A percentile compares a stretch with the other conserved stretches of the same genome.
Evolutionary conservation across 192 early-diverging fungal species (phyloP).

Genomic region (Entomortierella lignicola): DNA sequence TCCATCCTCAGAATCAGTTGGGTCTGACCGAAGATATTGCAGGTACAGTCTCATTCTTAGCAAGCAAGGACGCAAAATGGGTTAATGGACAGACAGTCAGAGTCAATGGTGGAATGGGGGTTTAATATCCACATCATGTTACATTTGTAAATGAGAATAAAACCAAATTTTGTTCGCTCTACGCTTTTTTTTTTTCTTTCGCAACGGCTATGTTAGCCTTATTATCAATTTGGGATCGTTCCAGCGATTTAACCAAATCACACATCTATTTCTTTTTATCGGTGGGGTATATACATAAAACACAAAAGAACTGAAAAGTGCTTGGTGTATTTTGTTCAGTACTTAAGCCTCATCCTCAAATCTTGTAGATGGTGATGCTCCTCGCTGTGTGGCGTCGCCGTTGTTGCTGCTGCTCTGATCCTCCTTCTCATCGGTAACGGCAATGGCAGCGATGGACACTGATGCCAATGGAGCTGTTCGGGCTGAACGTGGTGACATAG

Average conservation of each 20-base stretch:
- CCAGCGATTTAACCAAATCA: too few species aligned
- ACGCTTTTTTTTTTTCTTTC: too few species aligned
- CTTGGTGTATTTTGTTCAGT: too few species aligned
- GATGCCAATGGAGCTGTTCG: slow-evolving; percentile 1
- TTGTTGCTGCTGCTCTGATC: not conserved
- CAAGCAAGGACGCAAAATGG: slow-evolving; percentile 15
- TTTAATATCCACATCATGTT: not conserved
- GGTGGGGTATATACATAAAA: not conserved
- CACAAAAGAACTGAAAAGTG: not conserved
- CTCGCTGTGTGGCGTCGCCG: not conserved
- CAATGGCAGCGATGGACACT: not conserved
- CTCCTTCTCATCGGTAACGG: not conserved
- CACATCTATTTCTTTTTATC: too few species aligned
- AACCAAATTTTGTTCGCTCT: too few species aligned
- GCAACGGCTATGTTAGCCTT: too few species aligned
- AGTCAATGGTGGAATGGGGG: slow-evolving; percentile 19
- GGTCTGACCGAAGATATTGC: slow-evolving; percentile 40
- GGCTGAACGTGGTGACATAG: slow-evolving; percentile 28
- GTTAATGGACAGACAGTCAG: slow-evolving; percentile 31
- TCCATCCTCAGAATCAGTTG: slow-evolving; percentile 9
- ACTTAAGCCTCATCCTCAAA: slow-evolving; percentile 5
- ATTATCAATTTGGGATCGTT: too few species aligned
- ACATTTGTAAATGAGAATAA: too few species aligned
- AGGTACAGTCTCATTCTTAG: slow-evolving; percentile 14
- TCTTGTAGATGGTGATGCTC: not conserved